Percentiles rank a stretch among this genome's conserved stretches.
These are phyloP conservation scores for Boletus rufocinnamomeus DNA, from an alignment of 768 basidiomycete species.

Conservation along the genomic window DNA sequence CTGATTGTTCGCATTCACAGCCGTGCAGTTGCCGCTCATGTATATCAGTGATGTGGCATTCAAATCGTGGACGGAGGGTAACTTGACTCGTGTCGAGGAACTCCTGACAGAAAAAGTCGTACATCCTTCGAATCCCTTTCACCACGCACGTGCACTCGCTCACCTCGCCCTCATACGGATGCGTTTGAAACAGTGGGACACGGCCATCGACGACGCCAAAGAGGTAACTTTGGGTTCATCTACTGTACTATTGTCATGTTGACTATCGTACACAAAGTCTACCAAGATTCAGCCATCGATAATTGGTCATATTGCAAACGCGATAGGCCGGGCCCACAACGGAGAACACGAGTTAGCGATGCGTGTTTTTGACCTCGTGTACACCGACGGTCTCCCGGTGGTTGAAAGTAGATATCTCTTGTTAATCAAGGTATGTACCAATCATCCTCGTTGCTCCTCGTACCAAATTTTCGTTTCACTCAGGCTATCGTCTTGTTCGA, in stretches of 20 bases:
- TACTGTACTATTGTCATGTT: neutral
- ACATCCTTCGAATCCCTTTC: neutral
- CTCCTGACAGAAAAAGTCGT: constrained; percentile 2
- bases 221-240: neutral
- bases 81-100: neutral
- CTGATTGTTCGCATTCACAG: neutral
- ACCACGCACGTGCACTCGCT: neutral
- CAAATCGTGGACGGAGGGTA: neutral
- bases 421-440: constrained; percentile 6
- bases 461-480: too few relatives aligned
- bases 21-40: neutral
- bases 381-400: neutral
- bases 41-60: neutral
- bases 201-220: constrained; percentile 2
- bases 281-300: neutral
- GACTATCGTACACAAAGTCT: neutral
- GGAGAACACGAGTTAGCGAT: neutral
- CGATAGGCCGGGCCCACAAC: neutral
- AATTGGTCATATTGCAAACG: constrained; percentile 1
- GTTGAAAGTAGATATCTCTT: constrained; percentile 7
- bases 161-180: constrained; percentile 2
- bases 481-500: constrained; percentile 6
- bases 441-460: neutral
- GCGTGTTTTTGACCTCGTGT: constrained; percentile 8
- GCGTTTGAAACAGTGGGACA: neutral